These are phyloP conservation scores for Tetrapyrgos nigripes DNA, from an alignment of 1,284 basidiomycete genomes.

Conservation along the genomic window DNA sequence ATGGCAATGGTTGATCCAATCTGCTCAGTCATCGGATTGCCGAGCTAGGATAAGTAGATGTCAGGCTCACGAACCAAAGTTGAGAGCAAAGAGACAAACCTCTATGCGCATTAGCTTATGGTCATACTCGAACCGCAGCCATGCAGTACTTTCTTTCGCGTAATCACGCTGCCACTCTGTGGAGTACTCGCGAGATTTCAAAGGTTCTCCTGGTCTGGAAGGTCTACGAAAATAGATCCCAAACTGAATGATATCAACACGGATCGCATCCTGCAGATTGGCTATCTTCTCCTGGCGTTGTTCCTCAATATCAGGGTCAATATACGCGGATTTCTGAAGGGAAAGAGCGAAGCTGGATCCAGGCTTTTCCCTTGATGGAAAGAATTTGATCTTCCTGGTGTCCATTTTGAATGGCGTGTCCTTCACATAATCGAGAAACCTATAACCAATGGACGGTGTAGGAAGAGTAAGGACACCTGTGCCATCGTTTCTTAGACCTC, in stretches of 20 bases:
- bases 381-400: constrained; percentile 48
- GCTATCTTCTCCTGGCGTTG: constrained; percentile 52
- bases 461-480: constrained; percentile 59
- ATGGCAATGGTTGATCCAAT: constrained; percentile 57
- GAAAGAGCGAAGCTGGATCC: constrained; percentile 36
- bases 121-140: constrained; percentile 67
- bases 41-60: constrained; percentile 47
- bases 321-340: constrained; percentile 64
- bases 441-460: constrained; percentile 43
- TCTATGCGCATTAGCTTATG: constrained; percentile 66
- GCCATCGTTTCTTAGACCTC: constrained; percentile 65
- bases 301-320: constrained; percentile 65
- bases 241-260: constrained; percentile 66
- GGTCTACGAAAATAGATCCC: constrained; percentile 55
- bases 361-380: constrained; percentile 30
- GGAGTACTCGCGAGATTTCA: constrained; percentile 60
- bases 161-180: constrained; percentile 64
- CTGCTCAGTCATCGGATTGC: constrained; percentile 58
- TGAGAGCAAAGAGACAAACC: constrained; percentile 39
- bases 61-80: constrained; percentile 6
- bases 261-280: constrained; percentile 52
- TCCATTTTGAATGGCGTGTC: constrained; percentile 42
- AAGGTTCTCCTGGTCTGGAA: constrained; percentile 34
- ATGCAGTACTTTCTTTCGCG: constrained; percentile 49
- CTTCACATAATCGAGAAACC: constrained; percentile 51